phyloP scores from a whole-genome alignment of 75 land plant genomes.

The Ceratopteris richardii region DNA sequence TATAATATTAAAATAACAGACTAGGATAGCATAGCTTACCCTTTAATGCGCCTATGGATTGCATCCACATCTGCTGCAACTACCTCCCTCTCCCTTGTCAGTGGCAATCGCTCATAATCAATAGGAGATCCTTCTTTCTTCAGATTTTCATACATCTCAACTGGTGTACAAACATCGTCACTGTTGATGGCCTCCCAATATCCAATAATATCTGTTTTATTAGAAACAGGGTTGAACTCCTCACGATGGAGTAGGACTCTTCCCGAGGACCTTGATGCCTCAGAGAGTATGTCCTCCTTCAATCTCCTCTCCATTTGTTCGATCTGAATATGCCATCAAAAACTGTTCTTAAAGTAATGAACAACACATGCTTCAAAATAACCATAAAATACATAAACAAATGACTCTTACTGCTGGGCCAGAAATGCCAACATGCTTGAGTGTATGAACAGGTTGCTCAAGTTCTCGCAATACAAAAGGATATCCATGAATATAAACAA shows the following conservation, averaged over 20 bases:
- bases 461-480: conserved; percentile 96
- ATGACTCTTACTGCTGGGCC: conserved; percentile 68
- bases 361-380: no score
- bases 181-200: conserved; percentile 78
- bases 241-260: conserved; percentile 86
- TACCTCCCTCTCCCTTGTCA: conserved; percentile 89
- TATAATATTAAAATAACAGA: no score
- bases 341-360: no score
- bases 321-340: conserved; percentile 38
- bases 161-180: conserved; percentile 87
- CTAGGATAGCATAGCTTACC: conserved; percentile 31
- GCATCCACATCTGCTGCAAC: conserved; percentile 85
- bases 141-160: conserved; percentile 67
- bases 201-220: conserved; percentile 64
- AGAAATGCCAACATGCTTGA: conserved; percentile 90
- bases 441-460: conserved; percentile 90
- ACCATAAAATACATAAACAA: background rate
- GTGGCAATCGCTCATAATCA: conserved; percentile 68
- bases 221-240: conserved; percentile 51
- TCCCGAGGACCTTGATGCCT: conserved; percentile 60
- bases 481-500: conserved; percentile 82
- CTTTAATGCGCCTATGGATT: conserved; percentile 57
- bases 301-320: conserved; percentile 93
- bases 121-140: conserved; percentile 66
- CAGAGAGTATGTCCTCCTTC: conserved; percentile 87